phyloP scores from a whole-genome alignment of 768 basidiomycete genomes.

The Rhizopogon vinicolor region DNA sequence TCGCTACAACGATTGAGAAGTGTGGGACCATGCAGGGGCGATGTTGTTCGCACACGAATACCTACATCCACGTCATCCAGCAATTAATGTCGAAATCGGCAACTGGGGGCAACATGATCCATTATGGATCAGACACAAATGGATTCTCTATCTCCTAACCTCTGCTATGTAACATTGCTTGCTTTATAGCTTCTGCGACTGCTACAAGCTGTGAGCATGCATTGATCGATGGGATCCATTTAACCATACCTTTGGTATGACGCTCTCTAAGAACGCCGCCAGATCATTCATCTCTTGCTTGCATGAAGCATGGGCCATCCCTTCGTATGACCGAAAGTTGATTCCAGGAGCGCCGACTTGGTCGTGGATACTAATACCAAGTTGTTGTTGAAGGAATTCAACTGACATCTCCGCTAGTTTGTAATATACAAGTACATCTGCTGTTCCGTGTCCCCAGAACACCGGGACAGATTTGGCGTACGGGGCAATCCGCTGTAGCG shows the following conservation, averaged over 20 bases:
- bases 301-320: conserved; percentile 9
- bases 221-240: background rate
- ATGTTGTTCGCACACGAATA: background rate
- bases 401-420: conserved; percentile 7
- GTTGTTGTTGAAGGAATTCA: conserved; percentile 13
- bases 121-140: background rate
- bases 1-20: background rate
- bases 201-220: background rate
- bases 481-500: conserved; percentile 41
- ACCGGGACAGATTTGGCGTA: conserved; percentile 7
- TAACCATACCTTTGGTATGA: conserved; percentile 7
- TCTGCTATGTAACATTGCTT: no score
- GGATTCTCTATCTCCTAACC: background rate
- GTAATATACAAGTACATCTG: conserved; percentile 11
- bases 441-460: conserved; percentile 20
- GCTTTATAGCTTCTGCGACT: background rate
- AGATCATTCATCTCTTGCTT: conserved; percentile 14
- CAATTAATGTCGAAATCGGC: background rate
- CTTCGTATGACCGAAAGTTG: background rate
- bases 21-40: background rate
- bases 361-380: conserved; percentile 4
- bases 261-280: conserved; percentile 10
- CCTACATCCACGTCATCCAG: background rate
- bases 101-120: background rate
- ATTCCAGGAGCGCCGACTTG: background rate